Percentiles rank a stretch among this genome's conserved stretches.
These are phyloP conservation scores for Arthonia radiata DNA, from an alignment of 495 filamentous ascomycete species.

Conservation along the genomic window DNA sequence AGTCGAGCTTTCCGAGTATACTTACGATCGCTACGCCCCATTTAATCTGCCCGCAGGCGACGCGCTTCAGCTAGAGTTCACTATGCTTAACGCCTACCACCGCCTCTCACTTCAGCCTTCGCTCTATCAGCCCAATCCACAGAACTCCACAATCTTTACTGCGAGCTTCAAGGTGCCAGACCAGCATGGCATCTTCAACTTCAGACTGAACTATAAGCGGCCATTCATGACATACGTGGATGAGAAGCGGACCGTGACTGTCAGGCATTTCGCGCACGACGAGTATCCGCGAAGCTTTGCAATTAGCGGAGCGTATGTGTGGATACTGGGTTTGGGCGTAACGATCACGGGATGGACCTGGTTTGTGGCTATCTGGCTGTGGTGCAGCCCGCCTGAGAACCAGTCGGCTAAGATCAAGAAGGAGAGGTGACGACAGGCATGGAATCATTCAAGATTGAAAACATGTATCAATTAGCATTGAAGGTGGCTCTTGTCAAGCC, in stretches of 20 bases:
- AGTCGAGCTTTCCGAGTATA: slow-evolving; percentile 73
- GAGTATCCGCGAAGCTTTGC: slow-evolving; percentile 81
- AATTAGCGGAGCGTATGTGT: slow-evolving; percentile 82
- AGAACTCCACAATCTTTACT: slow-evolving; percentile 48
- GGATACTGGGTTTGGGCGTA: slow-evolving; percentile 70
- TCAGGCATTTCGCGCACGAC: slow-evolving; percentile 87
- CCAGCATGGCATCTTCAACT: slow-evolving; percentile 96
- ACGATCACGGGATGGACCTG: slow-evolving; percentile 64
- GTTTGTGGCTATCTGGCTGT: slow-evolving; percentile 80
- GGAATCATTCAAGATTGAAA: too few species aligned
- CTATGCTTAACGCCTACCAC: slow-evolving; percentile 96
- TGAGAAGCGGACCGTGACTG: slow-evolving; percentile 83
- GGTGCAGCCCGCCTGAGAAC: slow-evolving; percentile 38
- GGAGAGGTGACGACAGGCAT: too few species aligned
- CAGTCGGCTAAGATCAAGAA: slow-evolving; percentile 32
- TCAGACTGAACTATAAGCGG: slow-evolving; percentile 85
- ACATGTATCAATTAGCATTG: too few species aligned
- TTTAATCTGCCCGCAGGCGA: slow-evolving; percentile 46
- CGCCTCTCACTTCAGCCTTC: slow-evolving; percentile 45
- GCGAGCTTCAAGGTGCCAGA: slow-evolving; percentile 63
- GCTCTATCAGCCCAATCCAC: slow-evolving; percentile 1
- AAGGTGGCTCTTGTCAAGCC: too few species aligned
- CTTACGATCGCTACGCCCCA: slow-evolving; percentile 40
- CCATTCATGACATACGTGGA: slow-evolving; percentile 76
- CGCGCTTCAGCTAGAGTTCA: slow-evolving; percentile 77